Conservation (phyloP, 257 asterid species). For the Haberlea rhodopensis region DNA sequence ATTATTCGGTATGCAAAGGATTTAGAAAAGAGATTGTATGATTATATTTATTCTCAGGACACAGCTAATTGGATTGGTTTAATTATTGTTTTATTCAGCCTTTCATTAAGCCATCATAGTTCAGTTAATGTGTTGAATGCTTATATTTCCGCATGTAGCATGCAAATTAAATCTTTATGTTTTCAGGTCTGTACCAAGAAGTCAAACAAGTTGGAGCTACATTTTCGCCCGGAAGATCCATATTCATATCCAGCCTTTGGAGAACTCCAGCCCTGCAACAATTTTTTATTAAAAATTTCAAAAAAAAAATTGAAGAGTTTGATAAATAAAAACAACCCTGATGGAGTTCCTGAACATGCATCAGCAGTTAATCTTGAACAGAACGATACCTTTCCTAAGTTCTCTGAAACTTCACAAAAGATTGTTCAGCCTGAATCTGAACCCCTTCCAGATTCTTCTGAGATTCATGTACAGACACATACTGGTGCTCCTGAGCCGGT, state of each 20-base stretch:
- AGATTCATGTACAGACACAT: conserved; percentile 33
- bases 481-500: conserved; percentile 44
- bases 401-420: conserved; percentile 29
- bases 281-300: conserved; percentile 62
- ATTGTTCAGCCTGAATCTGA: conserved; percentile 33
- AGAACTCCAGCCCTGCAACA: conserved; percentile 55
- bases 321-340: conserved; percentile 26
- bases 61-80: conserved; percentile 11
- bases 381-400: conserved; percentile 27
- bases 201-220: conserved; percentile 70
- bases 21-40: background rate
- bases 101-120: background rate
- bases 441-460: conserved; percentile 30
- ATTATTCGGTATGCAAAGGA: conserved; percentile 1
- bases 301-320: conserved; percentile 43
- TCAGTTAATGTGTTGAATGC: background rate
- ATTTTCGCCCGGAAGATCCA: conserved; percentile 96
- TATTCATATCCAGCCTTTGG: conserved; percentile 88
- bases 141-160: conserved; percentile 3
- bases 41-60: background rate
- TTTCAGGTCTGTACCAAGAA: conserved; percentile 59
- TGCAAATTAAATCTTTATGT: conserved; percentile 20
- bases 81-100: conserved; percentile 7
- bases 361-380: conserved; percentile 35
- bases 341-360: conserved; percentile 24